Evolutionary conservation across 768 basidiomycete species (phyloP), one percentile per base, ranked within the genome.

Genomic region (Suillus cothurnatus): DNA sequence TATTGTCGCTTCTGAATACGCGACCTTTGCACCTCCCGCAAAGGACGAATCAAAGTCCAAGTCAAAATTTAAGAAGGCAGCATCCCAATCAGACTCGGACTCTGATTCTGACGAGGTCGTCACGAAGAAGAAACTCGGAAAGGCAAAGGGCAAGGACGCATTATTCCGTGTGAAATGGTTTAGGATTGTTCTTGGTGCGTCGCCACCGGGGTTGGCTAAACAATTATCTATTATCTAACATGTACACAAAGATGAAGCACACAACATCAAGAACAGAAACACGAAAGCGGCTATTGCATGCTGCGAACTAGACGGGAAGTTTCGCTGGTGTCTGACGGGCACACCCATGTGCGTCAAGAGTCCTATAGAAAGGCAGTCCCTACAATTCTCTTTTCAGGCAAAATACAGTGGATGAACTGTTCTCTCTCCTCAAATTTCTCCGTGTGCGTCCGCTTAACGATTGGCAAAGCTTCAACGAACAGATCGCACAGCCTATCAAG

Each of bases 341-440:
- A 93, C 92, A 23, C 91, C 92, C 0, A 85, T 93, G 89, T 89
- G 69, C 43, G 78, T 66, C 36, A 6, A 23, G 50, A 60, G 8
- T 34, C 47, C 23, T 38, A 38, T 59, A 7, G 38, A 1, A 81
- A 83, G 69, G 74, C 73, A 15, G 76, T 77, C 6, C 6, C 71
- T 61, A 62, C 65, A 36, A 59, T 32, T 64, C 32, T 26, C 31
- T 23, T 34, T 53, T 15, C 47, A 90, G 88, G 85, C 91, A 99
- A 82, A 99, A 99, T 79, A 90, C 82, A 58, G 91, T 98, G 21
- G 88, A 91, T 56, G 97, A 99, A 70, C 79, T 99, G 7, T 97
- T 87, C 73, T 92, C 95, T 4, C 81, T 99, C 39, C 84, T 99
- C 71, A 90, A 93, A 65, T 99, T 99, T 78, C 79, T 99, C 32